A percentile compares a stretch with the other conserved stretches of the same genome.
Evolutionary conservation across 2,329 filamentous ascomycete genomes (phyloP).

Genomic region (Colletotrichum magnum): DNA sequence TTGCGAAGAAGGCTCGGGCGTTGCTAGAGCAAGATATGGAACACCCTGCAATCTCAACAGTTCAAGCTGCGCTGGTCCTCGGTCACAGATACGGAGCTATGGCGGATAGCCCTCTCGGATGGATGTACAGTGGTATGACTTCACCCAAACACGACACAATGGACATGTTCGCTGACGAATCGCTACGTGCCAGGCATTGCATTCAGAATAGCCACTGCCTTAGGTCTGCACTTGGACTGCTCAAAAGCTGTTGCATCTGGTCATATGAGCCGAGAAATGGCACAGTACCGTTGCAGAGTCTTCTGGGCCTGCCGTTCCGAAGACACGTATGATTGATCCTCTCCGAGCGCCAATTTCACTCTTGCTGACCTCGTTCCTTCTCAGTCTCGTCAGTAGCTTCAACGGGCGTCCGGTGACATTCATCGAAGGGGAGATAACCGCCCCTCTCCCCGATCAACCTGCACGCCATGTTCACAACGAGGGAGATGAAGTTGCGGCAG

Average conservation of each 20-base stretch:
- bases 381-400: slow-evolving; percentile 21
- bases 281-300: slow-evolving; percentile 19
- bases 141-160: background rate
- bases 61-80: slow-evolving; percentile 25
- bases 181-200: slow-evolving; percentile 15
- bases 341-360: rapidly evolving
- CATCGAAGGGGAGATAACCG: slow-evolving; percentile 19
- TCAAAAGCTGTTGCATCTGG: slow-evolving; percentile 20
- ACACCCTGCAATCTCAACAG: slow-evolving; percentile 19
- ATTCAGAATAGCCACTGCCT: slow-evolving; percentile 16
- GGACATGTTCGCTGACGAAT: background rate
- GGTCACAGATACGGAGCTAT: slow-evolving; percentile 25
- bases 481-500: background rate
- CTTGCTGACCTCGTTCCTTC: background rate
- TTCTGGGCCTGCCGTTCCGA: slow-evolving; percentile 33
- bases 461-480: background rate
- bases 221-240: slow-evolving; percentile 26
- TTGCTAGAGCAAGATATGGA: slow-evolving; percentile 16
- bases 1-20: slow-evolving; percentile 18
- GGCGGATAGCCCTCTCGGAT: slow-evolving; percentile 9
- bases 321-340: background rate
- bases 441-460: background rate
- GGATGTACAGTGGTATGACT: slow-evolving; percentile 31
- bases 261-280: slow-evolving; percentile 5
- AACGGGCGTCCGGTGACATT: slow-evolving; percentile 24